These are phyloP conservation scores for Phytophthora cajani DNA, from an alignment of 352 stramenopile genomes.

Conservation along the genomic window DNA sequence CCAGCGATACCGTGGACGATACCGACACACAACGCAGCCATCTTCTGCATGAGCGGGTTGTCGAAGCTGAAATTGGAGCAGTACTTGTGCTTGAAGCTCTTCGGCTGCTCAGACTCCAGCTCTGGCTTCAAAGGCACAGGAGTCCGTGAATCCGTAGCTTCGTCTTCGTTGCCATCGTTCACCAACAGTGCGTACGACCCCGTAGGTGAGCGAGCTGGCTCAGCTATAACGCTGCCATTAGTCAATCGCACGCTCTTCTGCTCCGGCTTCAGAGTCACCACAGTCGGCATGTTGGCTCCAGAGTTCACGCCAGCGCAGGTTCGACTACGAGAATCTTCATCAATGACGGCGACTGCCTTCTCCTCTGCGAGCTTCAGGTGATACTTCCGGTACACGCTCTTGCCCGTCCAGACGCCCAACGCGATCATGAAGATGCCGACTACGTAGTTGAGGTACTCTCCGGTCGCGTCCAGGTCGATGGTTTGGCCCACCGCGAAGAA, in stretches of 20 bases:
- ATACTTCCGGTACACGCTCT: conserved; percentile 39
- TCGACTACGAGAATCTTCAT: conserved; percentile 9
- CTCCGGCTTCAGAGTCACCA: conserved; percentile 14
- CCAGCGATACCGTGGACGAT: conserved; percentile 85
- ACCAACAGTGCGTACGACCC: conserved; percentile 17
- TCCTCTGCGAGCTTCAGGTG: conserved; percentile 16
- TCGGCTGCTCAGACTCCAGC: background rate
- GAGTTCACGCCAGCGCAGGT: conserved; percentile 6
- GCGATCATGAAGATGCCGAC: conserved; percentile 67
- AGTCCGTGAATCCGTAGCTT: background rate
- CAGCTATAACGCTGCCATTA: background rate
- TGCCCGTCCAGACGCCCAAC: conserved; percentile 48
- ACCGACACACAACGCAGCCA: conserved; percentile 77
- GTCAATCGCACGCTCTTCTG: background rate
- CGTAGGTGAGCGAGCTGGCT: conserved; percentile 2
- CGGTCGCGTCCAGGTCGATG: conserved; percentile 45
- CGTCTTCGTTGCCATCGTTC: conserved; percentile 1
- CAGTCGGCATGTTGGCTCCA: conserved; percentile 2
- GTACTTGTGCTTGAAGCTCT: conserved; percentile 31
- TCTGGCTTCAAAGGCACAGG: background rate
- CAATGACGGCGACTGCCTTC: conserved; percentile 19
- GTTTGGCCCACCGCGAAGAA: conserved; percentile 59
- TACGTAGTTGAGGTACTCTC: conserved; percentile 52
- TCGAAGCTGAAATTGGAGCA: conserved; percentile 46
- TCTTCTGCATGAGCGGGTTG: conserved; percentile 57